Conservation (phyloP, 2,329 filamentous ascomycete species). For the Microthyrium microscopicum region DNA sequence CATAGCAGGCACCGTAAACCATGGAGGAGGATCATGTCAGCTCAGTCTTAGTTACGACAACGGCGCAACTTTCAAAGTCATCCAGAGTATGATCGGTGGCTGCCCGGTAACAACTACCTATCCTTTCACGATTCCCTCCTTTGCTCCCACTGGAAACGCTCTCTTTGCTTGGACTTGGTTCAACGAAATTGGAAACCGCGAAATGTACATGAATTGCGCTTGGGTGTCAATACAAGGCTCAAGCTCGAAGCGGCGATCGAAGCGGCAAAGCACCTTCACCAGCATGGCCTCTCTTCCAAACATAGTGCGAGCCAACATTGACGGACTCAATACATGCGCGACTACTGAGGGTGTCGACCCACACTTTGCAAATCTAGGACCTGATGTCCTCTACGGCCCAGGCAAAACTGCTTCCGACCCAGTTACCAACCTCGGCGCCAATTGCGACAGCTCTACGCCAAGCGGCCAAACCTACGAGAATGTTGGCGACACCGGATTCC, state of each 20-base stretch:
- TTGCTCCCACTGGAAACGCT: constrained; percentile 54
- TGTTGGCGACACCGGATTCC: background rate
- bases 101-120: constrained; percentile 58
- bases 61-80: constrained; percentile 64
- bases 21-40: constrained; percentile 89
- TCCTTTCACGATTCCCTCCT: constrained; percentile 50
- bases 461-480: background rate
- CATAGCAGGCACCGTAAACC: constrained; percentile 48
- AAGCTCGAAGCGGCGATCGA: constrained; percentile 22
- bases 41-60: constrained; percentile 68
- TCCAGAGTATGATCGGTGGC: constrained; percentile 73
- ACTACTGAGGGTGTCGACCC: constrained; percentile 40
- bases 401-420: background rate
- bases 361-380: constrained; percentile 50
- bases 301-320: constrained; percentile 61
- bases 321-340: constrained; percentile 32
- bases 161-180: constrained; percentile 87
- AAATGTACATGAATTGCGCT: constrained; percentile 97
- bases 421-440: background rate
- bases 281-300: constrained; percentile 48
- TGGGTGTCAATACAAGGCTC: constrained; percentile 44
- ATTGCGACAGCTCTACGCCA: background rate
- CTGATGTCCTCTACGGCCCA: constrained; percentile 5
- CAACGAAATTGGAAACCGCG: constrained; percentile 80
- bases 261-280: constrained; percentile 25